phyloP scores from a whole-genome alignment of 352 stramenopile genomes.

The Phytophthora megakarya region DNA sequence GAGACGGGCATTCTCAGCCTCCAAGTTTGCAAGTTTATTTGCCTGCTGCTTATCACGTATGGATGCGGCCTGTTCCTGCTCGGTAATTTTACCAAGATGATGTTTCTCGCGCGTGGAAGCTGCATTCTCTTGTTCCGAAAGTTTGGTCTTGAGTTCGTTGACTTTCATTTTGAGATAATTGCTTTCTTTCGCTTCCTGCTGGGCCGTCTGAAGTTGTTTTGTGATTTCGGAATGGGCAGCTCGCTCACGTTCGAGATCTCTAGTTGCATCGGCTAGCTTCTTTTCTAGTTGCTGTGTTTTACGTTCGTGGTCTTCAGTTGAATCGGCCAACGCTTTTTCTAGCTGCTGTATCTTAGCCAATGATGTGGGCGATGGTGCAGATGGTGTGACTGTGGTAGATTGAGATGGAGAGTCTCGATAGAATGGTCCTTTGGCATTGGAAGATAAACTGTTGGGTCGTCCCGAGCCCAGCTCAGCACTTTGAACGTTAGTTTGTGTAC shows the following conservation, averaged over 20 bases:
- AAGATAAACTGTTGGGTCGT: conserved; percentile 1
- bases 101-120: conserved; percentile 28
- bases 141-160: conserved; percentile 50
- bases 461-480: neutral
- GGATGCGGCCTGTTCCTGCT: conserved; percentile 16
- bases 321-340: conserved; percentile 39
- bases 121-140: conserved; percentile 38
- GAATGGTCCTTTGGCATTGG: conserved; percentile 35
- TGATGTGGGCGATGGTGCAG: conserved; percentile 20
- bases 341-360: conserved; percentile 37
- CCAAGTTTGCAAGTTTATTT: conserved; percentile 26
- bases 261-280: conserved; percentile 32
- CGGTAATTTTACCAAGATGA: conserved; percentile 25
- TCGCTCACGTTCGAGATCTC: conserved; percentile 32
- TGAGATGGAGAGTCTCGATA: conserved; percentile 29
- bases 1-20: conserved; percentile 36
- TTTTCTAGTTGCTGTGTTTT: conserved; percentile 42
- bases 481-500: conserved; percentile 3
- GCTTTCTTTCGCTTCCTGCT: conserved; percentile 54
- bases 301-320: conserved; percentile 28
- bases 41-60: conserved; percentile 28
- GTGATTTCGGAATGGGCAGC: conserved; percentile 19
- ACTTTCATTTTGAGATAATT: conserved; percentile 66
- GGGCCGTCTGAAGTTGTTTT: conserved; percentile 36
- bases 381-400: conserved; percentile 3